These are phyloP conservation scores for Haplosporangium sp. DNA, from an alignment of 371 early-diverging fungal species.

Conservation along the genomic window DNA sequence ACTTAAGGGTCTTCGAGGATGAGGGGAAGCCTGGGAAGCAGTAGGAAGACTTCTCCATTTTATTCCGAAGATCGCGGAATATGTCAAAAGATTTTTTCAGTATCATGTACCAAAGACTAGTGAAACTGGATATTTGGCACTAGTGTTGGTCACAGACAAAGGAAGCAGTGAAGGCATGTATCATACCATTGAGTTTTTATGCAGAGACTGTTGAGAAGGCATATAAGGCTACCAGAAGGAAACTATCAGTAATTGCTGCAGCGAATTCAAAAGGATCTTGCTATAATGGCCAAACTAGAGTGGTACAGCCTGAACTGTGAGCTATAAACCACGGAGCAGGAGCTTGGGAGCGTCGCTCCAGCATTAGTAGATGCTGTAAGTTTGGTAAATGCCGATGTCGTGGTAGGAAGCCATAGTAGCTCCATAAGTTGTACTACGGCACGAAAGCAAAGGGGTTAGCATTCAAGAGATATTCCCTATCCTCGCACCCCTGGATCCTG, in stretches of 20 bases:
- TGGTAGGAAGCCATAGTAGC: slow-evolving; percentile 36
- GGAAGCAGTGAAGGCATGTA: slow-evolving; percentile 20
- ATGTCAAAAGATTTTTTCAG: slow-evolving; percentile 11
- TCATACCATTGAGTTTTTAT: slow-evolving; percentile 21
- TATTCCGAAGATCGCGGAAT: slow-evolving; percentile 20
- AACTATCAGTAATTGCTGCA: slow-evolving; percentile 37
- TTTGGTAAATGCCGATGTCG: slow-evolving; percentile 33
- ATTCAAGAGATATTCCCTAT: slow-evolving; percentile 21
- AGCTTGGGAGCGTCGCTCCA: slow-evolving; percentile 41
- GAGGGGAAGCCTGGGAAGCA: slow-evolving; percentile 13
- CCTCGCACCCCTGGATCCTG: slow-evolving; percentile 34
- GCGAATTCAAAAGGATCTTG: slow-evolving; percentile 36
- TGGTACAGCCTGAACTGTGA: slow-evolving; percentile 39
- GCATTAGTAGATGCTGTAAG: slow-evolving; percentile 46
- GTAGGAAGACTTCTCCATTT: slow-evolving; percentile 28
- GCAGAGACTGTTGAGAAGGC: slow-evolving; percentile 24
- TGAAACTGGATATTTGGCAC: slow-evolving; percentile 30
- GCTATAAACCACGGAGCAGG: slow-evolving; percentile 27
- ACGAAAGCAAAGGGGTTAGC: slow-evolving; percentile 34
- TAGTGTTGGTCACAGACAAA: slow-evolving; percentile 29
- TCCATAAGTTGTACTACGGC: slow-evolving; percentile 41
- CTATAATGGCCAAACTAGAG: slow-evolving; percentile 29
- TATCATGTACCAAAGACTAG: slow-evolving; percentile 25
- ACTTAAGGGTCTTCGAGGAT: slow-evolving; percentile 33
- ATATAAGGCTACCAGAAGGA: not conserved